These are phyloP conservation scores for Microcyclospora tardicrescens DNA, from an alignment of 2,329 filamentous ascomycete species.

Conservation along the genomic window DNA sequence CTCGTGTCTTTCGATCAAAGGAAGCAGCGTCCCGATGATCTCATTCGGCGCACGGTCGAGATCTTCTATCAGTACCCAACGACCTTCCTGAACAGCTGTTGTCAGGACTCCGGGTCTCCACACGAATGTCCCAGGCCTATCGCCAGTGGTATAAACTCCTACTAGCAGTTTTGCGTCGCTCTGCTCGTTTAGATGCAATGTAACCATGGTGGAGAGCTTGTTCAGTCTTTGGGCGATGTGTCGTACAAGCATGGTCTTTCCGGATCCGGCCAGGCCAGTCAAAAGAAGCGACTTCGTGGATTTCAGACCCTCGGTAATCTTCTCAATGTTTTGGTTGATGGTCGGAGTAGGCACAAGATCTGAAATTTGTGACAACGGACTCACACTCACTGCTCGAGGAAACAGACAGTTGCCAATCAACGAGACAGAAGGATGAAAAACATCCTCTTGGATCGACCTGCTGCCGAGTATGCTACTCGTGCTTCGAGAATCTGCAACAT, in stretches of 20 bases:
- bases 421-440: constrained; percentile 34
- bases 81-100: constrained; percentile 81
- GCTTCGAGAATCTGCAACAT: not conserved
- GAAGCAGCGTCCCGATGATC: constrained; percentile 82
- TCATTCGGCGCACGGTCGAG: constrained; percentile 89
- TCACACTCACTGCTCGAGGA: constrained; percentile 35
- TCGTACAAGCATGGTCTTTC: constrained; percentile 78
- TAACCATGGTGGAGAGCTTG: constrained; percentile 73
- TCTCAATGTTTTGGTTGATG: constrained; percentile 57
- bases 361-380: not conserved
- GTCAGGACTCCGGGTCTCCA: constrained; percentile 91
- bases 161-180: constrained; percentile 95
- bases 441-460: not conserved
- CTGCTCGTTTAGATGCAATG: constrained; percentile 92
- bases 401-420: constrained; percentile 56
- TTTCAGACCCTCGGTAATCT: constrained; percentile 55
- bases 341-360: constrained; percentile 58
- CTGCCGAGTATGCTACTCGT: not conserved
- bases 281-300: constrained; percentile 61
- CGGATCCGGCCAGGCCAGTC: constrained; percentile 69
- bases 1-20: constrained; percentile 84
- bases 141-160: constrained; percentile 83
- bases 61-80: constrained; percentile 96
- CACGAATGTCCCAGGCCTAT: constrained; percentile 74
- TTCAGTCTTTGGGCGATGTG: constrained; percentile 70